These are phyloP conservation scores for Ziziphus jujuba DNA, from an alignment of 306 rosid genomes.

Conservation along the genomic window DNA sequence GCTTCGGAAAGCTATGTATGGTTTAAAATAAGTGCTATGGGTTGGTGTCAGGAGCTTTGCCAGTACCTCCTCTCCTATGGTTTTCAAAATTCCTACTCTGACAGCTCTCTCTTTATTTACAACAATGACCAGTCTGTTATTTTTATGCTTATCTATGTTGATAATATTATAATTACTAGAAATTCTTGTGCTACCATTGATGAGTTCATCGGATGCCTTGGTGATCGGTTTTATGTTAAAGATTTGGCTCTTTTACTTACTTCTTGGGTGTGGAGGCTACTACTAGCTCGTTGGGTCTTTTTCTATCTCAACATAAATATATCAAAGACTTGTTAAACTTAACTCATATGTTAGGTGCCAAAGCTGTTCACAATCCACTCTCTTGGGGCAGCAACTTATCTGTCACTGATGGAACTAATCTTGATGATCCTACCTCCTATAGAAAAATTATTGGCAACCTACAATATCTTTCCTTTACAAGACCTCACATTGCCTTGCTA, in stretches of 20 bases:
- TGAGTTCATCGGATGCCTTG: too few relatives aligned
- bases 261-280: not conserved
- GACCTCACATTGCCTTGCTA: not conserved
- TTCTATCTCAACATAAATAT: not conserved
- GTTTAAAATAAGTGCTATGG: too few relatives aligned
- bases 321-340: not conserved
- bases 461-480: not conserved
- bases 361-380: not conserved
- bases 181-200: too few relatives aligned
- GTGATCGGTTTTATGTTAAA: too few relatives aligned
- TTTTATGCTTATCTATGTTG: not conserved
- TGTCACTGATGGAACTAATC: not conserved
- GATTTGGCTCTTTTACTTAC: too few relatives aligned
- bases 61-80: too few relatives aligned
- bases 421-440: not conserved
- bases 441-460: not conserved
- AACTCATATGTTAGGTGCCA: not conserved
- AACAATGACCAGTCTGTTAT: too few relatives aligned
- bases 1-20: too few relatives aligned
- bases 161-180: not conserved
- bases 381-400: not conserved
- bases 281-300: too few relatives aligned
- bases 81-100: too few relatives aligned
- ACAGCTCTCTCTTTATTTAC: too few relatives aligned
- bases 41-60: too few relatives aligned